These are phyloP conservation scores for Dinochytrium kinnereticum DNA, from an alignment of 371 early-diverging fungal species.

Conservation along the genomic window DNA sequence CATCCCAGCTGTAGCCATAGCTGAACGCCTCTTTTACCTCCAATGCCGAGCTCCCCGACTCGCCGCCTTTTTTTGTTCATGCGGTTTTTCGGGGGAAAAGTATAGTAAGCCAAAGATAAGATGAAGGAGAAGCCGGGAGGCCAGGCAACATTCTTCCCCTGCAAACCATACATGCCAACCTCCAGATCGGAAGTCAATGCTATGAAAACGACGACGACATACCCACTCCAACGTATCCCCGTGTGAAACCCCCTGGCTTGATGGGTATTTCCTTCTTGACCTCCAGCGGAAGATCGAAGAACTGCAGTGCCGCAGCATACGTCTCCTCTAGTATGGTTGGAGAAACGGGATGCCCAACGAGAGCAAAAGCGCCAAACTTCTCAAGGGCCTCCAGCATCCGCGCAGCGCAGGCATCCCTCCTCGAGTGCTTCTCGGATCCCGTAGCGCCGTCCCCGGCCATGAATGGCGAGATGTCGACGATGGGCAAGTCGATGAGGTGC, in stretches of 20 bases:
- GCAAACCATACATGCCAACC: too few relatives aligned
- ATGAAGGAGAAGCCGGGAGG: not conserved
- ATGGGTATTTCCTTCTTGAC: conserved; percentile 18
- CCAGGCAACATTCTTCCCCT: not conserved
- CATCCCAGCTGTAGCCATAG: conserved; percentile 56
- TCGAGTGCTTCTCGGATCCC: not conserved
- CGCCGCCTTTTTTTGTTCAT: conserved; percentile 43
- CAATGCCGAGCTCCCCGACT: conserved; percentile 57
- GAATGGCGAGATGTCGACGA: conserved; percentile 2
- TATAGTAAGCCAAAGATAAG: not conserved
- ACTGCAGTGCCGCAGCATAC: not conserved
- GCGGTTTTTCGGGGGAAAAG: conserved; percentile 5
- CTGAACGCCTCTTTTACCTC: conserved; percentile 64
- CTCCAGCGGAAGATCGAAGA: conserved; percentile 19
- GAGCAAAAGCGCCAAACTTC: not conserved
- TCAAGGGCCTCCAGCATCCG: not conserved
- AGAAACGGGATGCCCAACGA: not conserved
- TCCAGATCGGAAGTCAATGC: too few relatives aligned
- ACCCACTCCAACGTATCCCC: conserved; percentile 52
- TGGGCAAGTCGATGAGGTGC: not conserved
- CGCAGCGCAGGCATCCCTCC: conserved; percentile 5
- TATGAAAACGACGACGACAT: too few relatives aligned
- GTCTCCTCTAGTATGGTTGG: not conserved
- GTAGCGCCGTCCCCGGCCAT: not conserved
- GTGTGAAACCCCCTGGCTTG: conserved; percentile 53